A percentile compares a stretch with the other conserved stretches of the same genome.
Evolutionary conservation across 139 green algal genomes (phyloP).

Genomic region (Dunaliella primolecta): DNA sequence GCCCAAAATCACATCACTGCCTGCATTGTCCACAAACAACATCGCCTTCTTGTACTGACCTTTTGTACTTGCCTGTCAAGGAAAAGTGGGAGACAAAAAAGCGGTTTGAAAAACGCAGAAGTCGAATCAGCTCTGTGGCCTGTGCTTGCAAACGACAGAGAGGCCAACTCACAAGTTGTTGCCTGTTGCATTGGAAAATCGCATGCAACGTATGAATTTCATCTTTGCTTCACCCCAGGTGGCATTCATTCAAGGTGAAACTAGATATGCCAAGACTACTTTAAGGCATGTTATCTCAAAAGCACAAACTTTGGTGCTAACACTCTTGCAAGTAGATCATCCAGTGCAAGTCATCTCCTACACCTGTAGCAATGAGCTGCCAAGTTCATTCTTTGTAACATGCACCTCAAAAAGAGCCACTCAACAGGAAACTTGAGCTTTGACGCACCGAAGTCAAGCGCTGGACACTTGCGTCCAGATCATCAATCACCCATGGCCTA

Average conservation of each 20-base stretch:
- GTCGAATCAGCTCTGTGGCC: background rate
- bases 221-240: background rate
- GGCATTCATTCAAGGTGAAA: too few species aligned
- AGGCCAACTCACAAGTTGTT: background rate
- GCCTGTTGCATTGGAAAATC: background rate
- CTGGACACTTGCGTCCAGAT: constrained; percentile 56
- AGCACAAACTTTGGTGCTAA: too few species aligned
- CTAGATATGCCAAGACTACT: too few species aligned
- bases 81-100: background rate
- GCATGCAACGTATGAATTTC: background rate
- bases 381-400: too few species aligned
- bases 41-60: constrained; percentile 64
- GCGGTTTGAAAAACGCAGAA: background rate
- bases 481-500: constrained; percentile 79
- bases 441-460: background rate
- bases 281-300: too few species aligned
- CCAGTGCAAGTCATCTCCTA: too few species aligned
- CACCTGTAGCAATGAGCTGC: too few species aligned
- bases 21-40: constrained; percentile 91
- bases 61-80: constrained; percentile 17
- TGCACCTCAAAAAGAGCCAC: too few species aligned
- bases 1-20: constrained; percentile 80
- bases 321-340: too few species aligned
- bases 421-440: too few species aligned
- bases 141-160: background rate